Evolutionary conservation across 768 basidiomycete species (phyloP).

Genomic region (Lepiota venenata): DNA sequence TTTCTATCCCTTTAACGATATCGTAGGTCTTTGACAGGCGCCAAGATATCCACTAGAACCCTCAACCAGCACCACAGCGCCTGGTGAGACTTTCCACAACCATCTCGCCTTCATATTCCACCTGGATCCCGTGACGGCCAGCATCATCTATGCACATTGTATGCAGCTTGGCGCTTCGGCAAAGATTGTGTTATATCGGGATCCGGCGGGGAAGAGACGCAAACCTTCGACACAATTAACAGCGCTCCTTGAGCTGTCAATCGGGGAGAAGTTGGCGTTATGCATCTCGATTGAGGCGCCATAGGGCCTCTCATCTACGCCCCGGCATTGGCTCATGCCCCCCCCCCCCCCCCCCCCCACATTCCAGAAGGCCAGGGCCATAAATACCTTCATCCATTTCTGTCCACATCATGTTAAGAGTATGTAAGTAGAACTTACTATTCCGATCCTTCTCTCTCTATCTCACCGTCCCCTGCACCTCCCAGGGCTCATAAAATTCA

Average conservation of each 20-base stretch:
- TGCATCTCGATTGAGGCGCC: slow-evolving; percentile 6
- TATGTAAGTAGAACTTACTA: neutral
- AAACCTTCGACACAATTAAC: slow-evolving; percentile 10
- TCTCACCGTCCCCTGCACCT: neutral
- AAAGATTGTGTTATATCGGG: neutral
- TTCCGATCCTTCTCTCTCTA: neutral
- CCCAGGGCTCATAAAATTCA: neutral
- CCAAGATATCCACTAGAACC: too few relatives aligned
- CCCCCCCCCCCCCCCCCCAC: neutral
- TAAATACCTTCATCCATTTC: slow-evolving; percentile 5
- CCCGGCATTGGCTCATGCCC: neutral
- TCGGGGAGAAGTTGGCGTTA: slow-evolving; percentile 3
- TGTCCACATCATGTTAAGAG: neutral
- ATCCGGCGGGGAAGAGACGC: slow-evolving; percentile 1
- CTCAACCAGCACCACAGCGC: too few relatives aligned
- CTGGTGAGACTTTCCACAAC: too few relatives aligned
- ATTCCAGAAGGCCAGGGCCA: slow-evolving; percentile 1
- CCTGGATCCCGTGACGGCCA: neutral
- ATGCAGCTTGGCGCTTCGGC: neutral
- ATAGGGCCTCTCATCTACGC: neutral
- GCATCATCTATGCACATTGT: neutral
- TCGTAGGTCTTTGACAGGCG: too few relatives aligned
- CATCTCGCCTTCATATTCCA: neutral
- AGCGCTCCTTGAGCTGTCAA: neutral
- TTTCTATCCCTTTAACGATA: neutral